A percentile compares a stretch with the other conserved stretches of the same genome.
Evolutionary conservation across 1,284 basidiomycete species (phyloP).

Genomic region (Melampsora americana): DNA sequence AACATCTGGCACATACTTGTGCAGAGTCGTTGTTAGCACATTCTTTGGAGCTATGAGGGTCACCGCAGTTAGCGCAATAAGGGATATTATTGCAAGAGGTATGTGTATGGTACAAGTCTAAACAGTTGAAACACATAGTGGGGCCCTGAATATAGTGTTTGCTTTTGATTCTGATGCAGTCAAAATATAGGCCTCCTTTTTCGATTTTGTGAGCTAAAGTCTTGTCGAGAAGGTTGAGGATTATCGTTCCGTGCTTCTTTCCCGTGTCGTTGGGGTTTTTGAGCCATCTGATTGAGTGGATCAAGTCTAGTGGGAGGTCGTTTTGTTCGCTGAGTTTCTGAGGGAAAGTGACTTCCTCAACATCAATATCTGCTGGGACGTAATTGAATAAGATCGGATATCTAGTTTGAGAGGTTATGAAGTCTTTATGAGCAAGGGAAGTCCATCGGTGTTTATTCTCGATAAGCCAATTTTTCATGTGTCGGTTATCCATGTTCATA

Average conservation of each 20-base stretch:
- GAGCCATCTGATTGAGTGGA: not conserved
- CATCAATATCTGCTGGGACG: not conserved
- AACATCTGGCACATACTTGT: no score
- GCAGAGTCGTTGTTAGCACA: not conserved
- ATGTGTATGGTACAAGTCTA: not conserved
- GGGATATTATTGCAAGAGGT: not conserved
- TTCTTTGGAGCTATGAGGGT: not conserved
- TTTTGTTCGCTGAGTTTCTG: no score
- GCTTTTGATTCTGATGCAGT: no score
- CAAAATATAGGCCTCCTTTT: not conserved
- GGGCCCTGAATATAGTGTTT: not conserved
- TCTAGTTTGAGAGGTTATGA: not conserved
- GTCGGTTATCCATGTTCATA: not conserved
- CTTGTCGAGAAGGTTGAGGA: no score
- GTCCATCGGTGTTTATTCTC: conserved; percentile 21
- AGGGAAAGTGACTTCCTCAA: not conserved
- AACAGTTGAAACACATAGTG: conserved; percentile 19
- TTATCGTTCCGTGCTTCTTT: no score
- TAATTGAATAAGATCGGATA: not conserved
- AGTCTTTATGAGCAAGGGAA: not conserved
- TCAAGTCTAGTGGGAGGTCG: no score
- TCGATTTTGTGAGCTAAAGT: not conserved
- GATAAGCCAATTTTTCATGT: not conserved
- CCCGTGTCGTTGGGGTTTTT: not conserved
- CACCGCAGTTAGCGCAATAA: not conserved